Evolutionary conservation across 768 basidiomycete genomes (phyloP), one percentile per base, ranked within the genome.

Genomic region (Vararia minispora): DNA sequence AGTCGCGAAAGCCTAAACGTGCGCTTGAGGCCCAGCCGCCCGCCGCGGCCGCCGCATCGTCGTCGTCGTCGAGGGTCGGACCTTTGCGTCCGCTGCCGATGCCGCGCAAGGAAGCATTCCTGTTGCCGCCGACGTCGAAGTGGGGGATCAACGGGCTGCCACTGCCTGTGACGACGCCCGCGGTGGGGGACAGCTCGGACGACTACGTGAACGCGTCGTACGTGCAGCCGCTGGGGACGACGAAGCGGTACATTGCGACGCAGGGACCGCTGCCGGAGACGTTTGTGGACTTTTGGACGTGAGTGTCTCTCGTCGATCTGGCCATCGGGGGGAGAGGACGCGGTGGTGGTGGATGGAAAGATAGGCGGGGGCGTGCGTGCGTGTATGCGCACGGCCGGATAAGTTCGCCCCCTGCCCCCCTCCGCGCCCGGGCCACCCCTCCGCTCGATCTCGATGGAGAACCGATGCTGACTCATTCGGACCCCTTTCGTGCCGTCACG

Each of bases 121-220:
- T n/a, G n/a, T n/a, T n/a, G n/a, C n/a, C n/a, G n/a, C n/a, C n/a
- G n/a, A n/a, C n/a, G n/a, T n/a, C n/a, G n/a, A n/a, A n/a, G n/a
- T n/a, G n/a, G n/a, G 27, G 27, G 10, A 9, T 28, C 10, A 28
- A 9, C 27, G 29, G 16, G 28, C 17, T 47, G 4, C 42, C 43
- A 4, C 35, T 44, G 5, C 45, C 46, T 16, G 3, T 44, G 28
- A 37, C 6, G n/a, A 47, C 48, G 21, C 48, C 46, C 14, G 39
- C 14, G 3, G 27, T 13, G 8, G 23, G 35, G 17, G 33, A 38
- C 14, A 73, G 77, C 23, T 73, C 72, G 28, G 81, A 82, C 46
- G 92, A 97, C 56, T 97, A 97, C 56, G 79, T 97, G 58, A 97
- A 98, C 54, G 94, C 94, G 8, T 94, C 89, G 21, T 85, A 81